Evolutionary conservation across 1,284 basidiomycete species (phyloP).

Genomic region (Cryptococcus amylolentus): DNA sequence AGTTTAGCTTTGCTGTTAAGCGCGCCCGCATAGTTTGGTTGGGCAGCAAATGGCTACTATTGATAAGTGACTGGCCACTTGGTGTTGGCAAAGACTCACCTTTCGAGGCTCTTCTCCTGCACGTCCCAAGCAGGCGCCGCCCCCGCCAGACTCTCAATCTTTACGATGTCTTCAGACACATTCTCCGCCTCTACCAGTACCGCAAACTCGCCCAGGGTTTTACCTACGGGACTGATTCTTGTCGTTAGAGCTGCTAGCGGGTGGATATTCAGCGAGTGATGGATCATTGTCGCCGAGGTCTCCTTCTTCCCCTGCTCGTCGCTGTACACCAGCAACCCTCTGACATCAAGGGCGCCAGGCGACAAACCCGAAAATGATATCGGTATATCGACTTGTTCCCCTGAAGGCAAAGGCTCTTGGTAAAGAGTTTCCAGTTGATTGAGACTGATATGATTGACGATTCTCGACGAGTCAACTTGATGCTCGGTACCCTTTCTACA

Average conservation of each 20-base stretch:
- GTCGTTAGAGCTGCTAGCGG: conserved; percentile 15
- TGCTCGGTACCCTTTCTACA: conserved; percentile 16
- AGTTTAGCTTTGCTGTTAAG: no score
- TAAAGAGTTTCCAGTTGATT: conserved; percentile 16
- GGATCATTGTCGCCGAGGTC: conserved; percentile 11
- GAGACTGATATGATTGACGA: conserved; percentile 26
- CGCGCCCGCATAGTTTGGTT: conserved; percentile 26
- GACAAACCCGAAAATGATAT: conserved; percentile 19
- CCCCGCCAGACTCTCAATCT: conserved; percentile 3
- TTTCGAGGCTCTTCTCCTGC: neutral
- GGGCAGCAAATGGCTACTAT: conserved; percentile 15
- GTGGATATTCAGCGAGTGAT: conserved; percentile 17
- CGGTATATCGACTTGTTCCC: conserved; percentile 19
- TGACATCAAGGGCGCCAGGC: conserved; percentile 24
- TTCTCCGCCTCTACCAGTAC: conserved; percentile 9
- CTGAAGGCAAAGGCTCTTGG: conserved; percentile 20
- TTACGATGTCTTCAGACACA: conserved; percentile 1
- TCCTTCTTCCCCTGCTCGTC: conserved; percentile 15
- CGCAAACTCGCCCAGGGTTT: neutral
- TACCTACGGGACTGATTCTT: conserved; percentile 2
- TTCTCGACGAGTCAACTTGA: conserved; percentile 13
- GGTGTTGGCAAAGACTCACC: no score
- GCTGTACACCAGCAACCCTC: conserved; percentile 25
- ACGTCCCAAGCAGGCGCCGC: conserved; percentile 8
- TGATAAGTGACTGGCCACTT: neutral